Conservation (phyloP, 495 filamentous ascomycete genomes). For the Penicillium egyptiacum region DNA sequence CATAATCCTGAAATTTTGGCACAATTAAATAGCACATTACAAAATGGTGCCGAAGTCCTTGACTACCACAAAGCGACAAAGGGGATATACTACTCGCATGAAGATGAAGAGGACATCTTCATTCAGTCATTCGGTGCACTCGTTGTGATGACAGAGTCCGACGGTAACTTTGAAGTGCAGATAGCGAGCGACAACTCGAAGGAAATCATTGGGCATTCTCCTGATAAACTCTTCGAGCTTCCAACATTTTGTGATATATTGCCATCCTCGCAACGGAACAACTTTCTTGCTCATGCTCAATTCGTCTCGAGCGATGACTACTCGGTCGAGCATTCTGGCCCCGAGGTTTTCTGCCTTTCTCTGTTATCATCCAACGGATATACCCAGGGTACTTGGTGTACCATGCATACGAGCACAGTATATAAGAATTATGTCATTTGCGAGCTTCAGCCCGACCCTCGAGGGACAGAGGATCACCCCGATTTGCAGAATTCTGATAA, state of each 20-base stretch:
- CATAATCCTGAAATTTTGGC: not conserved
- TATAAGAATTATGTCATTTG: conserved; percentile 69
- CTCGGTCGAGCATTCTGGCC: conserved; percentile 66
- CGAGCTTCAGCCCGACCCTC: conserved; percentile 77
- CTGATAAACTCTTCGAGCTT: conserved; percentile 72
- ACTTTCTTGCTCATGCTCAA: conserved; percentile 72
- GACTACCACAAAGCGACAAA: not conserved
- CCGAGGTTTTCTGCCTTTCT: conserved; percentile 77
- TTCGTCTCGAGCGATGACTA: conserved; percentile 67
- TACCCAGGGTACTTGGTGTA: conserved; percentile 74
- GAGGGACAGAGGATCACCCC: conserved; percentile 34
- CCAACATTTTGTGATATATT: conserved; percentile 72
- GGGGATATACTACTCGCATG: conserved; percentile 6
- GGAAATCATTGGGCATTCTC: conserved; percentile 70
- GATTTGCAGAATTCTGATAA: conserved; percentile 31
- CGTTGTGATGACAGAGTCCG: conserved; percentile 61
- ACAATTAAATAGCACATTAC: conserved; percentile 11
- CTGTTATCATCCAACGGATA: conserved; percentile 51
- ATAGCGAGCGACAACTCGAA: conserved; percentile 81
- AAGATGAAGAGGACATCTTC: conserved; percentile 37
- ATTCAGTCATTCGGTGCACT: conserved; percentile 77
- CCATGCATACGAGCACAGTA: conserved; percentile 67
- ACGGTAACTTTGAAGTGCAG: conserved; percentile 63
- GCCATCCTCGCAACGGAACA: conserved; percentile 69
- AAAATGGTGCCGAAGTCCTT: conserved; percentile 15